These are phyloP conservation scores for Themeda triandra DNA, from an alignment of 176 grass and related monocot species.

Conservation along the genomic window DNA sequence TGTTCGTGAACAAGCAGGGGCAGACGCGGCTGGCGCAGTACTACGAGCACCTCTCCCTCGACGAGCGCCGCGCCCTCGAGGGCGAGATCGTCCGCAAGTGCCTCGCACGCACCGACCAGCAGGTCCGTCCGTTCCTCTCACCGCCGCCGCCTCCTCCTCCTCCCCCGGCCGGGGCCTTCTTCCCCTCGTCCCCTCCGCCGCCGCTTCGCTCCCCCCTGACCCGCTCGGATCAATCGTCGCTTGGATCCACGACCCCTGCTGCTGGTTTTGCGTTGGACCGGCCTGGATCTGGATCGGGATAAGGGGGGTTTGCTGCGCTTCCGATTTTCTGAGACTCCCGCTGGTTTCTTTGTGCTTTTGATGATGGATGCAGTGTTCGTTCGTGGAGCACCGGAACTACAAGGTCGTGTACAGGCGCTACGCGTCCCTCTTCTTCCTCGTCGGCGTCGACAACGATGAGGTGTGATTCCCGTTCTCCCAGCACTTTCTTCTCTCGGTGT, in stretches of 20 bases:
- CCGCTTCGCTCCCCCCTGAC: background rate
- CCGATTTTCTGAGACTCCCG: background rate
- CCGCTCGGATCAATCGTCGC: background rate
- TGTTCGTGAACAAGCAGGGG: slow-evolving; percentile 98
- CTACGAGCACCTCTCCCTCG: slow-evolving; percentile 97
- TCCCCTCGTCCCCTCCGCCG: background rate
- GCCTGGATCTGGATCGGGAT: slow-evolving; percentile 22
- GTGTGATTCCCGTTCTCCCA: background rate
- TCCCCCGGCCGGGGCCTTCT: background rate
- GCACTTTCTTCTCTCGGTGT: background rate
- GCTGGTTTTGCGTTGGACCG: background rate
- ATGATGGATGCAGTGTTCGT: slow-evolving; percentile 72
- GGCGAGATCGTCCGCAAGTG: slow-evolving; percentile 99
- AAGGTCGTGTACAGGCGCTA: slow-evolving; percentile 96
- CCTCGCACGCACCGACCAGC: slow-evolving; percentile 95
- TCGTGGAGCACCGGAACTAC: slow-evolving; percentile 98
- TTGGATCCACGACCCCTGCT: slow-evolving; percentile 5
- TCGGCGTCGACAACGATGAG: slow-evolving; percentile 96
- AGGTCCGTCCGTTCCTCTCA: slow-evolving; percentile 28
- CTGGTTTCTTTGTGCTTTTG: slow-evolving; percentile 15
- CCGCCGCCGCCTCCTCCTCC: background rate
- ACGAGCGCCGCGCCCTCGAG: slow-evolving; percentile 93
- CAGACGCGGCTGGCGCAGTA: slow-evolving; percentile 96
- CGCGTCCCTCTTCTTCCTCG: slow-evolving; percentile 96
- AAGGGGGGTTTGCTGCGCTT: background rate